Evolutionary conservation across 1,284 basidiomycete genomes (phyloP), one percentile per base, ranked within the genome.

Genomic region (Boletus sp.): DNA sequence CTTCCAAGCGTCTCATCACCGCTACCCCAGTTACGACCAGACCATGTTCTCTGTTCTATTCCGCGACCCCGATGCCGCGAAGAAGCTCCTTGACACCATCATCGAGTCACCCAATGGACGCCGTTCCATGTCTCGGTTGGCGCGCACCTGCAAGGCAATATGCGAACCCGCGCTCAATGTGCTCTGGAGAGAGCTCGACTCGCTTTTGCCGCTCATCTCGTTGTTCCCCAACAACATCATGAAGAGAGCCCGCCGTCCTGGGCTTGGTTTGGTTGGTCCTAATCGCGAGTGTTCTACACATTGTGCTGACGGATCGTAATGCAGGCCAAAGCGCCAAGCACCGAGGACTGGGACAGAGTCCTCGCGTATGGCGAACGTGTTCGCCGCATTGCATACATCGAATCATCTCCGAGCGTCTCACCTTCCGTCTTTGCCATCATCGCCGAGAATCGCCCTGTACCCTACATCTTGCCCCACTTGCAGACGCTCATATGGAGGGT

Each of bases 181-280:
- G 41, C 71, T 89, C 26, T 89, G 86, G 86, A 79, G 74, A 61
- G 86, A 89, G 58, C 69, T 89, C 46, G 86, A 89, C 64, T 86
- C 84, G 13, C 70, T 89, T 51, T 66, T 81, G 36, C 86, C 86
- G 5, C 70, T 89, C 48, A 69, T 88, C 44, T 78, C 80, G 20
- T 65, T 88, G 46, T 88, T 89, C 64, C 85, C 86, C 10, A 71
- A 69, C 49, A 70, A 74, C 51, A 61, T 88, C 52, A 70, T 87
- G 65, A 86, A 80, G 68, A 82, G 78, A 62, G 71, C 80, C 48
- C 77, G 78, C 49, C 80, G 77, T 58, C 85, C 86, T 43, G 84
- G 83, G 44, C 68, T 85, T 51, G 87, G 86, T 60, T 72, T 89
- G 71, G 86, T 88, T 62, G 62, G 86, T 77, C 47, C 51, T 49